phyloP scores from a whole-genome alignment of 176 grass and related monocot genomes.

The Secale cereale region DNA sequence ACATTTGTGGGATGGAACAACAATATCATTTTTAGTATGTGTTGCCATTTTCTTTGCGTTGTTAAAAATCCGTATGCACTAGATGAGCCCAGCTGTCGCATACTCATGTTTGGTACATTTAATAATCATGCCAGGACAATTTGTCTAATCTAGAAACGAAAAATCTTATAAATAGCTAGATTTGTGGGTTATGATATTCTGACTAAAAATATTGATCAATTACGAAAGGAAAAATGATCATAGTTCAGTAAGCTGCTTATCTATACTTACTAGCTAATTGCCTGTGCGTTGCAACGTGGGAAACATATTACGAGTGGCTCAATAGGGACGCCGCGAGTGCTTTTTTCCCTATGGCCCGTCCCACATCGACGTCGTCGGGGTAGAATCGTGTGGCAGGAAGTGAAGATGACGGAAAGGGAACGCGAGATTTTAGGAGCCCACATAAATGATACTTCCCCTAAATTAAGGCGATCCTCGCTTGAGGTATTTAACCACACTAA shows the following conservation, averaged over 20 bases:
- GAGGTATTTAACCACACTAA: too few species aligned
- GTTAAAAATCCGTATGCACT: background rate
- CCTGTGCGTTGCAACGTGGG: too few species aligned
- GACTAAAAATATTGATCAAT: background rate
- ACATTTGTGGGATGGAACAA: conserved; percentile 1
- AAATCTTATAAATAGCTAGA: background rate
- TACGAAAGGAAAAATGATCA: background rate
- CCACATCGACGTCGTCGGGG: too few species aligned
- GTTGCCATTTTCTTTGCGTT: background rate
- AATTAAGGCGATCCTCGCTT: too few species aligned
- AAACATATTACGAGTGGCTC: too few species aligned
- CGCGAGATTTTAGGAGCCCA: too few species aligned
- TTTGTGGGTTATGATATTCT: background rate
- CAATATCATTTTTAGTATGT: background rate
- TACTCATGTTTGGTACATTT: background rate
- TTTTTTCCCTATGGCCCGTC: too few species aligned
- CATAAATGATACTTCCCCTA: too few species aligned
- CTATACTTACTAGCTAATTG: background rate
- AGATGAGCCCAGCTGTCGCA: background rate
- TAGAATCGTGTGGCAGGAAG: too few species aligned
- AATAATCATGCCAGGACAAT: background rate
- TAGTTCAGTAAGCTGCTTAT: background rate
- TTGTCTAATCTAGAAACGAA: background rate
- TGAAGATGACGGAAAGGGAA: too few species aligned
- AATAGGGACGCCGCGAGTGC: too few species aligned